These are phyloP conservation scores for Amaranthus hypochondriacus DNA, from an alignment of 148 eudicot species.

Conservation along the genomic window DNA sequence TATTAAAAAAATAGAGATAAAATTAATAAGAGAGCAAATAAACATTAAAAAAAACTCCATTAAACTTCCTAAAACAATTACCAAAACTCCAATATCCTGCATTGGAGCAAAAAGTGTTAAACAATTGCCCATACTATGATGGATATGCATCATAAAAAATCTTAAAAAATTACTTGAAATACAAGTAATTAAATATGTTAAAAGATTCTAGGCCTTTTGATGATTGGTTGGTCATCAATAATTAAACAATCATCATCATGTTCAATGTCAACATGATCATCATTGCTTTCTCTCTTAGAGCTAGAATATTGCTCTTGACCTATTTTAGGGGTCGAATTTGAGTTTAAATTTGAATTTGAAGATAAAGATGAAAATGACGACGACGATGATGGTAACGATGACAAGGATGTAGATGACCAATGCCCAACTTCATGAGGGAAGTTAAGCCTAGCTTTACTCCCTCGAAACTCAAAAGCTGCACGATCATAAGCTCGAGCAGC, in stretches of 20 bases:
- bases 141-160: too few relatives aligned
- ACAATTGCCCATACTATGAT: too few relatives aligned
- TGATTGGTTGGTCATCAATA: background rate
- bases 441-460: slow-evolving; percentile 36
- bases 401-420: slow-evolving; percentile 1
- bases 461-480: slow-evolving; percentile 39
- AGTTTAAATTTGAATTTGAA: background rate
- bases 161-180: too few relatives aligned
- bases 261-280: background rate
- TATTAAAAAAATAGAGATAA: too few relatives aligned
- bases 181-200: background rate
- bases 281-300: background rate
- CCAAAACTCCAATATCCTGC: too few relatives aligned
- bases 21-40: too few relatives aligned
- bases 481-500: slow-evolving; percentile 49
- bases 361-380: background rate
- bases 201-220: background rate
- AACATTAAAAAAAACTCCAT: too few relatives aligned
- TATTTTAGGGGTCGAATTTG: background rate
- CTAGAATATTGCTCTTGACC: background rate
- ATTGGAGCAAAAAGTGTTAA: too few relatives aligned
- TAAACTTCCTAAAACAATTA: too few relatives aligned
- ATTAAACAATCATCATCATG: background rate
- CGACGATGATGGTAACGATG: background rate
- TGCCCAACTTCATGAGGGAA: slow-evolving; percentile 32